These are phyloP conservation scores for Lepidopterella palustris DNA, from an alignment of 495 filamentous ascomycete genomes.

Conservation along the genomic window DNA sequence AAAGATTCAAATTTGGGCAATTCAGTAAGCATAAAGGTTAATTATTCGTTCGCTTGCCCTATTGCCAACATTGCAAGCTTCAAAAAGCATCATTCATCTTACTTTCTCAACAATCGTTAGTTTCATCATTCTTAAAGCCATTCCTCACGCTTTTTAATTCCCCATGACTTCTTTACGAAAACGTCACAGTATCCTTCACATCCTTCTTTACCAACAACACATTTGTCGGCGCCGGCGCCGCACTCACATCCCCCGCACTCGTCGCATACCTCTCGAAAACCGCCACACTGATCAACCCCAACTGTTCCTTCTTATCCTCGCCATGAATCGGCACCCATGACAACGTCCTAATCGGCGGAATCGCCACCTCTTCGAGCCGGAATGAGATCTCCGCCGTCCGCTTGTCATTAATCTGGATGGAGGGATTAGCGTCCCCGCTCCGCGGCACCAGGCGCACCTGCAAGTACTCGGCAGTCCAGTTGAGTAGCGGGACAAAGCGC, in stretches of 20 bases:
- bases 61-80: too few relatives aligned
- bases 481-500: conserved; percentile 4
- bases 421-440: neutral
- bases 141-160: too few relatives aligned
- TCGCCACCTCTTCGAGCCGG: conserved; percentile 2
- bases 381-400: conserved; percentile 2
- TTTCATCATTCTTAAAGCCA: too few relatives aligned
- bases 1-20: too few relatives aligned
- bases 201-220: conserved; percentile 11
- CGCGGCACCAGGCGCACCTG: neutral
- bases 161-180: too few relatives aligned
- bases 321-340: conserved; percentile 4
- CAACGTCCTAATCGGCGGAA: neutral
- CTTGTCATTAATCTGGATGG: neutral
- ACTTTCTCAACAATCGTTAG: too few relatives aligned
- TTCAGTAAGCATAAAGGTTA: too few relatives aligned
- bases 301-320: neutral
- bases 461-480: neutral
- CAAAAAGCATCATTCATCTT: too few relatives aligned
- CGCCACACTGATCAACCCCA: conserved; percentile 1
- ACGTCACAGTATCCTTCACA: neutral
- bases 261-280: conserved; percentile 12
- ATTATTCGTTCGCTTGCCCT: too few relatives aligned
- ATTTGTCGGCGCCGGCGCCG: neutral
- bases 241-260: neutral